Evolutionary conservation across 1,139 yeast genomes (phyloP).

Genomic region (Blastobotrys apis): DNA sequence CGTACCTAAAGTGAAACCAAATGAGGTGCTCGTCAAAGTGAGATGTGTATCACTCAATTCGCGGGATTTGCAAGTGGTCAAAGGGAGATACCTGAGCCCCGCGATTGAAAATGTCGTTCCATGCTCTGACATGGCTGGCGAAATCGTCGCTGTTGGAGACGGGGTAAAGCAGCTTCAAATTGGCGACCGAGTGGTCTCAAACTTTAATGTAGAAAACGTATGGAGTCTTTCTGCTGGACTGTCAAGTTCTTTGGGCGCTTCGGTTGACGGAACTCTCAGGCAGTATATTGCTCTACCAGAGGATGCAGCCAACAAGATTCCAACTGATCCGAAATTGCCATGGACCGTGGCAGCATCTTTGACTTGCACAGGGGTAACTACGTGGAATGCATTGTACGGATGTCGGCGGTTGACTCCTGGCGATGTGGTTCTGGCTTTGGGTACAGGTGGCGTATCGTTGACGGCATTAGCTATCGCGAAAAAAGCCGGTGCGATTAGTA

Average conservation of each 20-base stretch:
- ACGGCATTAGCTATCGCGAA: slow-evolving; percentile 21
- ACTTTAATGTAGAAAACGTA: slow-evolving; percentile 13
- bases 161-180: slow-evolving; percentile 10
- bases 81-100: slow-evolving; percentile 16
- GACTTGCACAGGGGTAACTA: slow-evolving; percentile 21
- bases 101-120: slow-evolving; percentile 17
- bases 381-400: slow-evolving; percentile 22
- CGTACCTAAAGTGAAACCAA: slow-evolving; percentile 15
- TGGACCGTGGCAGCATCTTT: slow-evolving; percentile 19
- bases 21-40: slow-evolving; percentile 19
- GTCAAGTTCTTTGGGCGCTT: slow-evolving; percentile 16
- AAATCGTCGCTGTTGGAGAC: slow-evolving; percentile 18
- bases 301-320: slow-evolving; percentile 15
- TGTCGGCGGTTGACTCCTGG: slow-evolving; percentile 17
- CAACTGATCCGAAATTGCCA: slow-evolving; percentile 2
- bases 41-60: slow-evolving; percentile 23
- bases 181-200: slow-evolving; percentile 20
- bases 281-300: slow-evolving; percentile 18
- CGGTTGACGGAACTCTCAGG: slow-evolving; percentile 19
- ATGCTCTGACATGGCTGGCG: slow-evolving; percentile 21
- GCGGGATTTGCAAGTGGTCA: slow-evolving; percentile 21
- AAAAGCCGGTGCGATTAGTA: slow-evolving; percentile 20
- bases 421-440: slow-evolving; percentile 19
- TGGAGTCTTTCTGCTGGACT: not conserved
- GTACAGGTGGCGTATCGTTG: slow-evolving; percentile 22